Percentiles rank a stretch among this genome's conserved stretches.
phyloP scores from a whole-genome alignment of 2,329 filamentous ascomycete genomes.

The Helotiales sp. region DNA sequence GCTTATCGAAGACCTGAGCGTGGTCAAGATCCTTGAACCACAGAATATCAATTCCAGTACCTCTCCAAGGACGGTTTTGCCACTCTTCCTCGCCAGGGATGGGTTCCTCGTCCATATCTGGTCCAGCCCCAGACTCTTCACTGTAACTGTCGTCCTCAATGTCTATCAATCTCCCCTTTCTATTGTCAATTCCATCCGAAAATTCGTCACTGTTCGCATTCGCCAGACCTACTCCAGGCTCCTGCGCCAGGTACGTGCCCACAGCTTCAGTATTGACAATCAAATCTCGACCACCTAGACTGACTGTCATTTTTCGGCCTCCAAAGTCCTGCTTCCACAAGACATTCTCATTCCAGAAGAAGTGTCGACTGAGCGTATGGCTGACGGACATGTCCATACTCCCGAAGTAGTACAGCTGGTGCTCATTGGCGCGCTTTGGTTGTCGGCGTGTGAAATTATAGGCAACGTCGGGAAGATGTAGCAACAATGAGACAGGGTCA shows the following conservation, averaged over 20 bases:
- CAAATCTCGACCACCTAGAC: conserved; percentile 50
- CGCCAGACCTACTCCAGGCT: conserved; percentile 4
- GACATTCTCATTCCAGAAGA: conserved; percentile 62
- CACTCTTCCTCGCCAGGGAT: conserved; percentile 28
- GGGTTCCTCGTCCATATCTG: conserved; percentile 28
- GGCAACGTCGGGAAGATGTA: conserved; percentile 62
- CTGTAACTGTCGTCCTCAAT: conserved; percentile 12
- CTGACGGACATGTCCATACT: conserved; percentile 58
- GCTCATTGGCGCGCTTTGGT: conserved; percentile 53
- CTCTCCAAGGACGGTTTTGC: conserved; percentile 35
- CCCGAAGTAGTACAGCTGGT: conserved; percentile 60
- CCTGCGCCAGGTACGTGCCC: conserved; percentile 47
- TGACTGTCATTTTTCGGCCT: conserved; percentile 45
- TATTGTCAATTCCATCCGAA: neutral
- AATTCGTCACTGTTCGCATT: conserved; percentile 7
- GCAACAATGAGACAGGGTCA: conserved; percentile 59
- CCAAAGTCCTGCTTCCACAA: conserved; percentile 58
- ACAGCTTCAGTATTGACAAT: conserved; percentile 55
- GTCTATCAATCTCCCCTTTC: conserved; percentile 22
- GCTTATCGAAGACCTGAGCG: conserved; percentile 51
- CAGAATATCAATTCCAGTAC: conserved; percentile 44
- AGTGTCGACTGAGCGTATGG: conserved; percentile 56
- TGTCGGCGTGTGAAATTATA: conserved; percentile 57
- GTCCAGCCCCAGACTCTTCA: conserved; percentile 3
- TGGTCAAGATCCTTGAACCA: conserved; percentile 59